phyloP scores from a whole-genome alignment of 768 basidiomycete genomes.

The Astraeus odoratus region DNA sequence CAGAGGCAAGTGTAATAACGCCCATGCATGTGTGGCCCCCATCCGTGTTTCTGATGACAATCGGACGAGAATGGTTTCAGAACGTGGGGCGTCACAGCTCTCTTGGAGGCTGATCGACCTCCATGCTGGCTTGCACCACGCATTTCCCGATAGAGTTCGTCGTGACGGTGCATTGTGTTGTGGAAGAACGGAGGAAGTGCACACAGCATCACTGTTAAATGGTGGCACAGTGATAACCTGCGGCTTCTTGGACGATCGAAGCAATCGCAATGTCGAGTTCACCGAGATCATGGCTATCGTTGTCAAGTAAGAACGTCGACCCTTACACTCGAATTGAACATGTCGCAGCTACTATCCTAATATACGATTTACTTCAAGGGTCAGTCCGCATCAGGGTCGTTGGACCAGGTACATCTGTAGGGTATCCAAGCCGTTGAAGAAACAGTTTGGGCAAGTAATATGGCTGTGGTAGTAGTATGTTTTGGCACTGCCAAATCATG shows the following conservation, averaged over 20 bases:
- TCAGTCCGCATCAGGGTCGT: too few species aligned
- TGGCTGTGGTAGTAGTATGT: not conserved
- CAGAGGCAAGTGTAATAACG: not conserved
- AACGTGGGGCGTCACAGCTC: not conserved
- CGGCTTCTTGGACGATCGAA: constrained; percentile 15
- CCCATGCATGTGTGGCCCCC: too few species aligned
- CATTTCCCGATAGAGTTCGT: not conserved
- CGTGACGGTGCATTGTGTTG: constrained; percentile 12
- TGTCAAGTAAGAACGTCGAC: not conserved
- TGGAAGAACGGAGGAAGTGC: constrained; percentile 9
- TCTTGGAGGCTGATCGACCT: not conserved
- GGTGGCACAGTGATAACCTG: constrained; percentile 4
- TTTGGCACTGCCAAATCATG: not conserved
- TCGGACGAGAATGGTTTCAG: not conserved
- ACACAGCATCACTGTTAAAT: constrained; percentile 5
- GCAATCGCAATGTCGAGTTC: not conserved
- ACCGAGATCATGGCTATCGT: not conserved
- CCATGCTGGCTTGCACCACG: too few species aligned
- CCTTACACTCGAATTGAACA: too few species aligned
- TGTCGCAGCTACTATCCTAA: too few species aligned
- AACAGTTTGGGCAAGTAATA: not conserved
- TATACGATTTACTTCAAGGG: too few species aligned
- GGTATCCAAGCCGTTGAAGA: not conserved
- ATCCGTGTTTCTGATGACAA: too few species aligned
- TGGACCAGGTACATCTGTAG: not conserved